A percentile compares a stretch with the other conserved stretches of the same genome.
Evolutionary conservation across 2,329 filamentous ascomycete genomes (phyloP).

Genomic region (Nigrospora oryzae): DNA sequence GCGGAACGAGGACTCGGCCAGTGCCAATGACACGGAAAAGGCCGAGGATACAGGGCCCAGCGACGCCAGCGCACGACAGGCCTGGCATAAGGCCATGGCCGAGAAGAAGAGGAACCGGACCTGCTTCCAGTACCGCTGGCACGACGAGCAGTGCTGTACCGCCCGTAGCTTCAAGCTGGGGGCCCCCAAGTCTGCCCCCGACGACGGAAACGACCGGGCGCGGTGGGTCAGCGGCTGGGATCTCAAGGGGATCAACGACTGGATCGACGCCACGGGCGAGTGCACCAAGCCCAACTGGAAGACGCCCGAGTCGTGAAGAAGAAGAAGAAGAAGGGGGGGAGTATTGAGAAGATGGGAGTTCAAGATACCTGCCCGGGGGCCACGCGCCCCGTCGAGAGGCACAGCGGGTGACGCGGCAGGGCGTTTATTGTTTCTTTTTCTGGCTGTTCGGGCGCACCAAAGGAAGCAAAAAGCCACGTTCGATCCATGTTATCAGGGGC

Average conservation of each 20-base stretch:
- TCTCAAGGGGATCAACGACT: conserved; percentile 35
- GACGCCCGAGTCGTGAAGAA: conserved; percentile 13
- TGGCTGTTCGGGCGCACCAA: too few species aligned
- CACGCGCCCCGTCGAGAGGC: too few species aligned
- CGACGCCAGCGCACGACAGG: conserved; percentile 11
- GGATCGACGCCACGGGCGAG: conserved; percentile 34
- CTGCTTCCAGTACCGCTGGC: conserved; percentile 39
- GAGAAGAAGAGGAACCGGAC: conserved; percentile 22
- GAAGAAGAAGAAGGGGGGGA: too few species aligned
- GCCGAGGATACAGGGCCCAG: conserved; percentile 17
- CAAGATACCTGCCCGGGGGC: too few species aligned
- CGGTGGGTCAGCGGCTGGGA: conserved; percentile 36
- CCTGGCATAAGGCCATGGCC: conserved; percentile 13
- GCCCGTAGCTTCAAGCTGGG: conserved; percentile 34
- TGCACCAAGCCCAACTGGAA: conserved; percentile 32
- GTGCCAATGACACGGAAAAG: conserved; percentile 14
- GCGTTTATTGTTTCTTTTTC: too few species aligned
- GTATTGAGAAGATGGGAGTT: too few species aligned
- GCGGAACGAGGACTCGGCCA: conserved; percentile 15
- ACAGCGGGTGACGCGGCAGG: too few species aligned
- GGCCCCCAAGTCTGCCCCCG: conserved; percentile 21
- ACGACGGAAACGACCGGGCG: conserved; percentile 18
- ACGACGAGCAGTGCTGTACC: conserved; percentile 34
- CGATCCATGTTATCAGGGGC: too few species aligned
- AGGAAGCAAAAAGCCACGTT: too few species aligned